Evolutionary conservation across 768 basidiomycete genomes (phyloP).

Genomic region (Kwoniella pini): DNA sequence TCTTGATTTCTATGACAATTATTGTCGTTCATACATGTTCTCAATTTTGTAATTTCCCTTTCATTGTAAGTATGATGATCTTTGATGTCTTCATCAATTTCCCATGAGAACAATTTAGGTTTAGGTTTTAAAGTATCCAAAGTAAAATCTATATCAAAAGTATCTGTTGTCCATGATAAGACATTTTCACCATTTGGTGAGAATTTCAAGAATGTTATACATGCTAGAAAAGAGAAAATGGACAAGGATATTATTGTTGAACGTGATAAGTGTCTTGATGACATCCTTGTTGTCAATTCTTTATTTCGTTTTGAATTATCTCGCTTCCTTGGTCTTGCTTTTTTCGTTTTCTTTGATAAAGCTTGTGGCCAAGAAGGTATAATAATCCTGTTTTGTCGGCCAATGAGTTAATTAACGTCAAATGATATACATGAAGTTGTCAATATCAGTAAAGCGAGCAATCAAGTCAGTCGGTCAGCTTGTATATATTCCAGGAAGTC

Average conservation of each 20-base stretch:
- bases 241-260: neutral
- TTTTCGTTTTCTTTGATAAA: too few species aligned
- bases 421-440: too few species aligned
- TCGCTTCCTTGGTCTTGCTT: too few species aligned
- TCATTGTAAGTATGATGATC: neutral
- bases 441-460: too few species aligned
- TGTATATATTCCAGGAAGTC: too few species aligned
- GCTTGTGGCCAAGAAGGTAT: too few species aligned
- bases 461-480: too few species aligned
- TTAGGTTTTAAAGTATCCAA: neutral
- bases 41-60: neutral
- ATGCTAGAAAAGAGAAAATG: neutral
- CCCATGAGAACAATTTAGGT: neutral
- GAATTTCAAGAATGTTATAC: neutral
- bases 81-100: constrained; percentile 1
- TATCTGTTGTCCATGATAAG: neutral
- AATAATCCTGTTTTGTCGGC: too few species aligned
- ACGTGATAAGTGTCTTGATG: neutral
- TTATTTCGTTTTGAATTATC: too few species aligned
- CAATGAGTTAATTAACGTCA: too few species aligned
- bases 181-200: constrained; percentile 3
- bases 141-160: neutral
- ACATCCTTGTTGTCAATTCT: too few species aligned
- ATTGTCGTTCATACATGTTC: neutral
- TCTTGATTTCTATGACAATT: constrained; percentile 2